Evolutionary conservation across 2,329 filamentous ascomycete genomes (phyloP), one percentile per base, ranked within the genome.

Genomic region (Pseudopyricularia javanii): DNA sequence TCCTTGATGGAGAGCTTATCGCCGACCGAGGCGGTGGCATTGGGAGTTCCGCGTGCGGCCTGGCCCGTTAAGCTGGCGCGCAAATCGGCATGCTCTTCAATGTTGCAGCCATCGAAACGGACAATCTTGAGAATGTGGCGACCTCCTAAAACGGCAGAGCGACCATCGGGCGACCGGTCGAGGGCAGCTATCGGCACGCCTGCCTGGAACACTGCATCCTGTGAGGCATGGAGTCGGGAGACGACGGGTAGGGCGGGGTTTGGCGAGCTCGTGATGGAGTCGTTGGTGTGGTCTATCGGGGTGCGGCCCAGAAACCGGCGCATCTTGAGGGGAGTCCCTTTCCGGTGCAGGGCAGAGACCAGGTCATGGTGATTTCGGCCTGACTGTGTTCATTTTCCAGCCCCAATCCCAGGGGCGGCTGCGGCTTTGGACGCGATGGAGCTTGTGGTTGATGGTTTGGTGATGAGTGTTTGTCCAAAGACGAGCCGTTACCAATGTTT

Each of bases 1-100:
- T 82, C 78, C 58, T 77, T 76, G 56, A 85, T 82, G 34, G 80
- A 82, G 49, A 84, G 70, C 63, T 83, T 80, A 55, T 85, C 80
- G 49, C 70, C 62, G 7, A 65, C 64, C 1, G 70, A 66, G n/a
- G 63, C 62, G 1, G 62, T 57, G 2, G 63, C 66, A 50, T 66
- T 71, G 6, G 66, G 65, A 8, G 22, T 50, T 51, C 73, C 71
- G 47, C 69, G 66, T 26, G 73, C 65, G 4, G 70, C 62, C 49
- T 78, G 74, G 11, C 74, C 68, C 14, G 70, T 56, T 17, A 43
- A n/a, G 50, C 37, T 70, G 14, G 76, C 70, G 53, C 80, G 75
- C 54, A 85, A 61, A 60, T 85, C 80, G 54, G 80, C 62, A 8
- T 76, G 76, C 20, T 84, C 80, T 40, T 67, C 71, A 54, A 83